Percentiles rank a stretch among this genome's conserved stretches.
Evolutionary conservation across 345 rosid genomes (phyloP).

Genomic region (Syzygium aromaticum): DNA sequence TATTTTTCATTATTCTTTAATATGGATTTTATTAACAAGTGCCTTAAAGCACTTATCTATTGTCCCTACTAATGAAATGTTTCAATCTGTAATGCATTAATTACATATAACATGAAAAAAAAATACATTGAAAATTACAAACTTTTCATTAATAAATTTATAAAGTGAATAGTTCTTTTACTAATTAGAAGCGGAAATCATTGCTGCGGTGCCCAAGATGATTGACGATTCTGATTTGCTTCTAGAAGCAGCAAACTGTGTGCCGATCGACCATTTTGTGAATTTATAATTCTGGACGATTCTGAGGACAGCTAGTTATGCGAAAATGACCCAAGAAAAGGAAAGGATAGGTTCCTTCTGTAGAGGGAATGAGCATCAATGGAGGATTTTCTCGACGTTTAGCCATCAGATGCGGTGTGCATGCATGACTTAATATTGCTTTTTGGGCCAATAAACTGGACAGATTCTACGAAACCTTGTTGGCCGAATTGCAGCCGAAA

Average conservation of each 20-base stretch:
- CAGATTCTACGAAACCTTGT: background rate
- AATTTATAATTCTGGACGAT: background rate
- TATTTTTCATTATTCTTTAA: background rate
- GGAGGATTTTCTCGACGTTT: background rate
- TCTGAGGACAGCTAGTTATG: background rate
- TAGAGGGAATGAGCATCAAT: background rate
- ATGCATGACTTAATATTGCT: background rate
- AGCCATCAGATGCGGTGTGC: background rate
- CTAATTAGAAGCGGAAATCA: background rate
- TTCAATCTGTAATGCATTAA: background rate
- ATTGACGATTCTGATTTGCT: background rate
- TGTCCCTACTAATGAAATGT: background rate
- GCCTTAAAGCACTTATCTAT: background rate
- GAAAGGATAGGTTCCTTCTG: background rate
- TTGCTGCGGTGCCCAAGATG: background rate
- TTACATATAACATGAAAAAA: background rate
- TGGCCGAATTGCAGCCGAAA: background rate
- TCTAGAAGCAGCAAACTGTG: background rate
- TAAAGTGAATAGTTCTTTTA: background rate
- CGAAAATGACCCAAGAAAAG: background rate
- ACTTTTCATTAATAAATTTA: background rate
- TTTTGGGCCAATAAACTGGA: background rate
- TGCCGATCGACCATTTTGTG: background rate
- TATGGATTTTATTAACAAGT: accelerated
- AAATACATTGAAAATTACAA: background rate